These are phyloP conservation scores for Acanthamoeba sp. DNA, from an alignment of 208 protist species.

Conservation along the genomic window DNA sequence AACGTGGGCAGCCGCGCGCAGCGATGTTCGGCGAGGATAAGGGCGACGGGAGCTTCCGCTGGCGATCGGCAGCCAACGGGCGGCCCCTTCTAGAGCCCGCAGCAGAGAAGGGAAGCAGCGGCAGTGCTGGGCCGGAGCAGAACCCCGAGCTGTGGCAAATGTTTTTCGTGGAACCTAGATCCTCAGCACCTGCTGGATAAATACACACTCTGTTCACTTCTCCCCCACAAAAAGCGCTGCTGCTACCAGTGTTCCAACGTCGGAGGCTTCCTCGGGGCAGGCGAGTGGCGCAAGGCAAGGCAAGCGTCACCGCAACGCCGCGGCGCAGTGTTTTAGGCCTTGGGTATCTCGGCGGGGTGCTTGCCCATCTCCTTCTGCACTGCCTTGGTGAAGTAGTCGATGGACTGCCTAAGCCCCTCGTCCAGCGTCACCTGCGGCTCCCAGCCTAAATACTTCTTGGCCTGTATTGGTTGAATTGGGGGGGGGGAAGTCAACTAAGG, in stretches of 20 bases:
- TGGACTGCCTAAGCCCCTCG: background rate
- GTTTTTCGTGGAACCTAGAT: slow-evolving; percentile 6
- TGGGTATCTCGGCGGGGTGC: too few species aligned
- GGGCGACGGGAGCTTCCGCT: slow-evolving; percentile 24
- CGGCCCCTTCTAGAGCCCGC: background rate
- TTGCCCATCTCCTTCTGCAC: slow-evolving; percentile 13
- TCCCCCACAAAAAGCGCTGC: background rate
- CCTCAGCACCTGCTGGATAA: background rate
- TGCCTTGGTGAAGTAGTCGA: background rate
- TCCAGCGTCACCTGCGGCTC: slow-evolving; percentile 7
- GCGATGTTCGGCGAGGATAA: background rate
- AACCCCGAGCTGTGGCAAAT: background rate
- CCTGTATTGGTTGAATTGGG: background rate
- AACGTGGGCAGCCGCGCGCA: background rate
- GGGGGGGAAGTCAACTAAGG: too few species aligned
- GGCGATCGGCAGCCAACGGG: background rate
- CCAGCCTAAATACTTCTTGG: slow-evolving; percentile 29
- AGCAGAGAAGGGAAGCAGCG: background rate
- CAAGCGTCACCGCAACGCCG: too few species aligned
- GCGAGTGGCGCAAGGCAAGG: too few species aligned
- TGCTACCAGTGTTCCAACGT: too few species aligned
- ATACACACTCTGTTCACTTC: too few species aligned
- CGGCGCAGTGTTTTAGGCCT: too few species aligned
- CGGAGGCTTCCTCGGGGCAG: too few species aligned
- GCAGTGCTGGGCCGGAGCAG: background rate